Percentiles rank a stretch among this genome's conserved stretches.
These are phyloP conservation scores for Garcileccinum viscosum DNA, from an alignment of 1,284 basidiomycete species.

Conservation along the genomic window DNA sequence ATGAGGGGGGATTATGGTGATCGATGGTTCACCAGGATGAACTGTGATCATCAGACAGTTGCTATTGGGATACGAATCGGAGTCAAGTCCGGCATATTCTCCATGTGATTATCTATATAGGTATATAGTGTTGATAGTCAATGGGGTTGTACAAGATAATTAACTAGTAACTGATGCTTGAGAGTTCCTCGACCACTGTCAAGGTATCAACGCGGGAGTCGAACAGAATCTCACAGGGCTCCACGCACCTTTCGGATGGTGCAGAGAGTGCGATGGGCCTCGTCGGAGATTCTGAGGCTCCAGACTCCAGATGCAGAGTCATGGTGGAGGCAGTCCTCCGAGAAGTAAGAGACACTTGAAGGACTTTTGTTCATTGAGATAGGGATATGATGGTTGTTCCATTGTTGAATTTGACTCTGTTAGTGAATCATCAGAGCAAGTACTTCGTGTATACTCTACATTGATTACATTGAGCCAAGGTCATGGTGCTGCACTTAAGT, in stretches of 20 bases:
- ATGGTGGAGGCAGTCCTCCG: no score
- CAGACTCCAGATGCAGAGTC: constrained; percentile 58
- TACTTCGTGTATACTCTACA: no score
- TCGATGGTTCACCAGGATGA: not conserved
- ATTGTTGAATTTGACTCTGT: not conserved
- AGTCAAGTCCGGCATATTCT: not conserved
- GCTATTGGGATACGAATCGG: not conserved
- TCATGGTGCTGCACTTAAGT: not conserved
- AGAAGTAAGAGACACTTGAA: constrained; percentile 13
- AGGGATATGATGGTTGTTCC: no score
- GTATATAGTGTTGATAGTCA: no score
- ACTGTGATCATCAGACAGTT: not conserved
- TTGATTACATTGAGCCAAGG: not conserved
- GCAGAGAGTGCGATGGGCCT: no score
- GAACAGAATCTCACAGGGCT: no score
- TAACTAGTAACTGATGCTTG: not conserved
- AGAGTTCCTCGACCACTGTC: not conserved
- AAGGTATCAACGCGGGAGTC: not conserved
- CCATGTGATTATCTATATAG: no score
- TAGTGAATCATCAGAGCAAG: not conserved
- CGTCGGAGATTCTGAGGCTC: no score
- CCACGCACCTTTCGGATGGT: no score
- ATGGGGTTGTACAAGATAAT: not conserved
- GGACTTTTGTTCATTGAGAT: not conserved
- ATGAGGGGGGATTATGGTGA: not conserved